Base-by-base conservation (phyloP, 2,329 filamentous ascomycete genomes). In the Leptodontidium sp. region DNA sequence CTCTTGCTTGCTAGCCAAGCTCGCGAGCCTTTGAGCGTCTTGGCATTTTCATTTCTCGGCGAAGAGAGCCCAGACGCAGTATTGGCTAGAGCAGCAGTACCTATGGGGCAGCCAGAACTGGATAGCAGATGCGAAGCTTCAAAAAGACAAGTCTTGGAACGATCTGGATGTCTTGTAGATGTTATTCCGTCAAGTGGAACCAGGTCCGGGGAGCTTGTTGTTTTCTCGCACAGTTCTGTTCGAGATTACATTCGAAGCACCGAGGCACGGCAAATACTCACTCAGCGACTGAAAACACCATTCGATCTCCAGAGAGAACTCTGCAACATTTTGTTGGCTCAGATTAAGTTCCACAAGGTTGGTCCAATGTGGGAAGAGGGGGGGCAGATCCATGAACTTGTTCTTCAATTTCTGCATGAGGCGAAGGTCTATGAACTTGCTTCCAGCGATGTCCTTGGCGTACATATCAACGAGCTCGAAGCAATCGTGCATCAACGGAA, bases 1-100 rank as follows among this genome's bases (percentile, higher is more conserved):
- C 21, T 53, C 24, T 53, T 53, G 24, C 21, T 53, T 15, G 50
- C 50, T 12, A 53, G 50, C 6, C 50, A 53, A 53, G 50, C 50
- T 29, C 50, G 21, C 9, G 24, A 29, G 3, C 50, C 50, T 14
- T 26, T 53, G 24, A 15, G 21, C 17, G 12, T 29, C 14, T 15
- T 53, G 24, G 50, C 50, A 29, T 29, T 53, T 11, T 32, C 50
- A 12, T 53, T 53, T 7, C 50, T 53, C 21, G 50, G 29, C 21
- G 24, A 53, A 9, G 24, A 53, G 26, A 26, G 14, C 3, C 5
- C 50, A 29, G 24, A 53, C 24, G 26, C 26, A 15, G 24, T 17
- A 3, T 29, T 29, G 24, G 26, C 24, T 2, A 29, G 50, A 29
- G 24, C 24, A 29, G 50, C 50, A 29, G 24, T 32, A 2, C 24